Conservation (phyloP, 345 rosid species). For the Rhodamnia argentea region DNA sequence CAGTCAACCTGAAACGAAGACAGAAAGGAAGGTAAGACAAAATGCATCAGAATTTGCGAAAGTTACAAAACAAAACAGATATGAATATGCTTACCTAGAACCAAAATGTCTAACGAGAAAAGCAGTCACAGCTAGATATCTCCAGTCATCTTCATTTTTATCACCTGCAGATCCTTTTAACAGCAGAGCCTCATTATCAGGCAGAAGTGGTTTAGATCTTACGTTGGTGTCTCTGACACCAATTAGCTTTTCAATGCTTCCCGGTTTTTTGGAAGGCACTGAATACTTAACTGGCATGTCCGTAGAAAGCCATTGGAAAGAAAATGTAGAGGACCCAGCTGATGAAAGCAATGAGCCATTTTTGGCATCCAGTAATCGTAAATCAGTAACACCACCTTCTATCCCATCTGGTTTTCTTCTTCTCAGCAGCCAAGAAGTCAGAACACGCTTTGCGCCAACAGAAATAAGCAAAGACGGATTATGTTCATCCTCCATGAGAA, state of each 20-base stretch:
- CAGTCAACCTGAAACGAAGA: slow-evolving; percentile 44
- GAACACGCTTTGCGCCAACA: slow-evolving; percentile 87
- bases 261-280: slow-evolving; percentile 19
- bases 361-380: slow-evolving; percentile 1
- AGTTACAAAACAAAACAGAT: neutral
- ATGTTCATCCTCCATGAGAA: slow-evolving; percentile 15
- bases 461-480: slow-evolving; percentile 63
- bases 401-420: neutral
- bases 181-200: slow-evolving; percentile 5
- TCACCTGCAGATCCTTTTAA: slow-evolving; percentile 19
- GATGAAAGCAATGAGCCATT: slow-evolving; percentile 12
- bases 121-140: slow-evolving; percentile 89
- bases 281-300: slow-evolving; percentile 74
- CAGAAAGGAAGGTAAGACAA: neutral
- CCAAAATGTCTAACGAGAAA: slow-evolving; percentile 69
- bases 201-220: slow-evolving; percentile 11
- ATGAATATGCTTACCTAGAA: slow-evolving; percentile 43
- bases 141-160: slow-evolving; percentile 80
- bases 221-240: slow-evolving; percentile 7
- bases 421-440: slow-evolving; percentile 81
- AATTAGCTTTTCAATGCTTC: neutral
- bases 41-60: neutral
- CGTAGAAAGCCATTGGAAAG: slow-evolving; percentile 92
- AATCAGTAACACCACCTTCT: slow-evolving; percentile 1
- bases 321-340: slow-evolving; percentile 41